Conservation (phyloP, 176 grass and related monocot species). For the barley (Hordeum vulgare) region MorexV3_pseudomolecules_assembly NC_058522.1:525239881-525240380, state of each 20-base stretch:
- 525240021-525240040: neutral
- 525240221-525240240: neutral
- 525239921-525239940: neutral
- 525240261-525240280: neutral
- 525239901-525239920: neutral
- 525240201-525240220: no score
- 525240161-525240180: neutral
- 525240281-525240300: neutral
- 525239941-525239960: neutral
- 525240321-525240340: conserved; percentile 5
- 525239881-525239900: neutral
- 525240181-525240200: neutral
- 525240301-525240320: neutral
- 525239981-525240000: neutral
- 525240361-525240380: neutral
- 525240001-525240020: neutral
- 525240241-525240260: neutral
- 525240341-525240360: neutral
- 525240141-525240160: neutral
- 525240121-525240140: neutral
- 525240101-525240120: neutral
- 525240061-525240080: neutral
- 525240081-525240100: neutral
- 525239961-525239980: neutral
- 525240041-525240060: neutral